phyloP scores from a whole-genome alignment of 1,284 basidiomycete species.

The Sporisorium graminicola region DNA sequence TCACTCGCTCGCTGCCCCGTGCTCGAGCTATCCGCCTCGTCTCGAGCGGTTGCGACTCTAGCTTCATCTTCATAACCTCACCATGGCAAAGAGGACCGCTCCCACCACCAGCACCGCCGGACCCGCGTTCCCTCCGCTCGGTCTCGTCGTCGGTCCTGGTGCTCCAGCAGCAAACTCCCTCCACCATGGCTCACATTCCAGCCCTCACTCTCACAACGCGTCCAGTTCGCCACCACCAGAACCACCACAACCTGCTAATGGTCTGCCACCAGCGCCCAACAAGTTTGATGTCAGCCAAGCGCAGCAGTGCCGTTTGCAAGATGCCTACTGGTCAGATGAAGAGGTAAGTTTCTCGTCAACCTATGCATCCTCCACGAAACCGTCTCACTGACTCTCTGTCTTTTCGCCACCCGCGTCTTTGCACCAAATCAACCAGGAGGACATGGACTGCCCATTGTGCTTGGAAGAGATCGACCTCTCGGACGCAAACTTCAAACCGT shows the following conservation, averaged over 20 bases:
- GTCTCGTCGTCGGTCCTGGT: slow-evolving; percentile 53
- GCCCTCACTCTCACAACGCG: slow-evolving; percentile 23
- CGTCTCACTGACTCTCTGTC: not conserved
- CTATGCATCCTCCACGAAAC: not conserved
- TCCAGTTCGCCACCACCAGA: slow-evolving; percentile 28
- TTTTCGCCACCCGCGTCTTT: not conserved
- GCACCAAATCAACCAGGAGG: slow-evolving; percentile 78
- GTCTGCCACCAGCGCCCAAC: slow-evolving; percentile 60
- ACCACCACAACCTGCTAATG: slow-evolving; percentile 28
- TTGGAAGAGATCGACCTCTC: slow-evolving; percentile 99
- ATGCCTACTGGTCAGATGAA: slow-evolving; percentile 98
- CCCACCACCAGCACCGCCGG: slow-evolving; percentile 44
- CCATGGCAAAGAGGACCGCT: slow-evolving; percentile 51
- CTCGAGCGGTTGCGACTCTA: slow-evolving; percentile 22
- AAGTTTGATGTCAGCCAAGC: slow-evolving; percentile 64
- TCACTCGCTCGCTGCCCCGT: slow-evolving; percentile 25
- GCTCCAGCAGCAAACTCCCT: slow-evolving; percentile 35
- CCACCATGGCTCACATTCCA: slow-evolving; percentile 32
- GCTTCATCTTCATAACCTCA: slow-evolving; percentile 7
- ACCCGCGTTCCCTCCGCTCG: slow-evolving; percentile 56
- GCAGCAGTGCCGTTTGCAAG: slow-evolving; percentile 79
- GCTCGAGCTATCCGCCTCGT: slow-evolving; percentile 33
- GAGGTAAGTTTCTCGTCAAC: slow-evolving; percentile 71
- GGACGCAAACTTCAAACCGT: slow-evolving; percentile 99
- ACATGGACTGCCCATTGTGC: slow-evolving; percentile 97